Conservation (phyloP, 495 filamentous ascomycete genomes). For the Penicillium waksmanii region DNA sequence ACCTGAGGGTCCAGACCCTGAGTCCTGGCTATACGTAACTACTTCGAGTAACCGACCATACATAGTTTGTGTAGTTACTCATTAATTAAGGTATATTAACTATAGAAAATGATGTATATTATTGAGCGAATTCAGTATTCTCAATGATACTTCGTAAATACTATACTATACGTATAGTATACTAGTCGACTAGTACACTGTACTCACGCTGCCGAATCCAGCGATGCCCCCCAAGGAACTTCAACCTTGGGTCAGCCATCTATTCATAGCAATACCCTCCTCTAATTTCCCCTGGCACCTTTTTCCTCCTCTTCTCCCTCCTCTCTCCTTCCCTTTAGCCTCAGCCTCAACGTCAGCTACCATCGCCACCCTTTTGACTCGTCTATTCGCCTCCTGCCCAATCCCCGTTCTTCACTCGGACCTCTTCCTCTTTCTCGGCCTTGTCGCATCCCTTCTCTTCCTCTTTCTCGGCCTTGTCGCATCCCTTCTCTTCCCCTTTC, state of each 20-base stretch:
- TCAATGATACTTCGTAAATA: too few species aligned
- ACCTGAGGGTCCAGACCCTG: slow-evolving; percentile 8
- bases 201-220: background rate
- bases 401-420: slow-evolving; percentile 2
- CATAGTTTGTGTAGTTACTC: too few species aligned
- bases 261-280: background rate
- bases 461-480: slow-evolving; percentile 18
- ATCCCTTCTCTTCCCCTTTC: slow-evolving; percentile 7
- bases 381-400: slow-evolving; percentile 8
- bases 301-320: slow-evolving; percentile 13
- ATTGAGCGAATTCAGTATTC: too few species aligned
- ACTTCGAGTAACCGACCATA: background rate
- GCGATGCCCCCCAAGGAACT: too few species aligned
- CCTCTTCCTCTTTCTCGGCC: slow-evolving; percentile 12
- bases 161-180: too few species aligned
- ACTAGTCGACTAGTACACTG: background rate
- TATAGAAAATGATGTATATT: too few species aligned
- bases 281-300: slow-evolving; percentile 7
- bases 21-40: background rate
- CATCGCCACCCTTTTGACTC: background rate
- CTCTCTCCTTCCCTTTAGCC: background rate
- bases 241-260: too few species aligned
- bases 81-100: too few species aligned
- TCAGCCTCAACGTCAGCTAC: too few species aligned
- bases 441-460: slow-evolving; percentile 16